Evolutionary conservation across 2,329 filamentous ascomycete species (phyloP).

Genomic region (Dactylonectria macrodidyma): DNA sequence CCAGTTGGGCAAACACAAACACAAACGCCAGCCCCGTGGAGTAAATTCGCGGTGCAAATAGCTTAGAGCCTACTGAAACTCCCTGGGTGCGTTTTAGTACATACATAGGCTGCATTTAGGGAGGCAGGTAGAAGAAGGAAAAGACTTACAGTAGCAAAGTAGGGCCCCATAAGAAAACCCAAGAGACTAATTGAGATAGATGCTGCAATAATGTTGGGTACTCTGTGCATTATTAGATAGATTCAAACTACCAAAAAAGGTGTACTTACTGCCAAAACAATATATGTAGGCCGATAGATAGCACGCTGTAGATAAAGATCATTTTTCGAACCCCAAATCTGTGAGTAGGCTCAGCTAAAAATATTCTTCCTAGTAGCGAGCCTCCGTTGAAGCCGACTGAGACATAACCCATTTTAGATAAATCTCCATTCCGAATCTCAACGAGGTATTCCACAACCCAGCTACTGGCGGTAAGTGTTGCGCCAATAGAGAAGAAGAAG

Average conservation of each 20-base stretch:
- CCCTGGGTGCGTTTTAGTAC: constrained; percentile 53
- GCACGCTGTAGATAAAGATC: constrained; percentile 66
- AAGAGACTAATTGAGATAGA: constrained; percentile 68
- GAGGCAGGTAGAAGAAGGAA: not conserved
- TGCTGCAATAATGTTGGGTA: constrained; percentile 63
- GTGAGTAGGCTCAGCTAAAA: constrained; percentile 72
- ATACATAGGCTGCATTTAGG: no score
- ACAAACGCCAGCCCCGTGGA: constrained; percentile 62
- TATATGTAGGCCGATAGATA: constrained; percentile 69
- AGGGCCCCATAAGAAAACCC: constrained; percentile 71
- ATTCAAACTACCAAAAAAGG: rapidly evolving
- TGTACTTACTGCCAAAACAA: constrained; percentile 71
- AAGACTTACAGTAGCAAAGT: constrained; percentile 67
- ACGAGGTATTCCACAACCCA: constrained; percentile 78
- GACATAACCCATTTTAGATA: constrained; percentile 73
- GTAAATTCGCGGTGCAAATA: constrained; percentile 59
- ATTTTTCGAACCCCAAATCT: constrained; percentile 71
- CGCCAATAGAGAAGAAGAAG: constrained; percentile 76
- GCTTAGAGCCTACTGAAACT: constrained; percentile 67
- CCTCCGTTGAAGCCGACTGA: constrained; percentile 74
- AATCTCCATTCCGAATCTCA: constrained; percentile 68
- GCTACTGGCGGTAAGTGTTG: constrained; percentile 67
- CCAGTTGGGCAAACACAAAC: constrained; percentile 70
- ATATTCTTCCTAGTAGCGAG: constrained; percentile 67
- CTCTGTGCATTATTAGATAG: constrained; percentile 44